Percentiles rank a stretch among this genome's conserved stretches.
Evolutionary conservation across 2,329 filamentous ascomycete genomes (phyloP).

Genomic region (Fusarium miscanthi): DNA sequence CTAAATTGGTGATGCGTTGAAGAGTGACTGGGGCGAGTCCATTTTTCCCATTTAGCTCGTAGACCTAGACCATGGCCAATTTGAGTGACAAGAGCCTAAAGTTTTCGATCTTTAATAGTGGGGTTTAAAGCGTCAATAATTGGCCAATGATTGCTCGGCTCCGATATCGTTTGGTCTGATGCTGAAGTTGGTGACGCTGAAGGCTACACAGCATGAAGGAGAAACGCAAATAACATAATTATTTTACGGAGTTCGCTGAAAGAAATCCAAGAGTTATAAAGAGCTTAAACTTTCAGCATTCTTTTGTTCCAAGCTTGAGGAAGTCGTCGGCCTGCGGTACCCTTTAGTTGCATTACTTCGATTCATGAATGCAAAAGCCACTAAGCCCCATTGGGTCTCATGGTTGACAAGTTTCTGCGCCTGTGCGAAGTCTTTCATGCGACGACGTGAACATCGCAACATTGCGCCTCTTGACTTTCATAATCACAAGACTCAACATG

Average conservation of each 20-base stretch:
- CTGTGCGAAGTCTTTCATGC: conserved; percentile 34
- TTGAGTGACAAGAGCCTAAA: conserved; percentile 8
- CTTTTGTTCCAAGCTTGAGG: not conserved
- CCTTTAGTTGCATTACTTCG: conserved; percentile 11
- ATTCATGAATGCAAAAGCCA: conserved; percentile 9
- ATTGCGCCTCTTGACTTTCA: conserved; percentile 7
- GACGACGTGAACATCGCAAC: conserved; percentile 30
- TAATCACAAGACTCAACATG: conserved; percentile 46
- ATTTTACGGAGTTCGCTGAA: too few species aligned
- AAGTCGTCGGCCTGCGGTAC: not conserved
- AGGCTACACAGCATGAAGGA: not conserved
- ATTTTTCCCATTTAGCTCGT: conserved; percentile 36
- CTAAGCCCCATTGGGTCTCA: conserved; percentile 34
- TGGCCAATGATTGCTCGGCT: conserved; percentile 31
- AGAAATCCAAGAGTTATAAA: not conserved
- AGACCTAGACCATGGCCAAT: conserved; percentile 36
- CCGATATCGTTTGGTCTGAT: not conserved
- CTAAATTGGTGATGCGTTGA: conserved; percentile 21
- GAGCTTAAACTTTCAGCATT: not conserved
- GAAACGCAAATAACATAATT: too few species aligned
- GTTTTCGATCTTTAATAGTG: conserved; percentile 7
- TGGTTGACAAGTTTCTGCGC: conserved; percentile 35
- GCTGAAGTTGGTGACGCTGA: not conserved
- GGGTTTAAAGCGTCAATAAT: conserved; percentile 18
- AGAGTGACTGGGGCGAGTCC: conserved; percentile 28